Evolutionary conservation across 768 basidiomycete genomes (phyloP).

Genomic region (Candolleomyces eurysporus): DNA sequence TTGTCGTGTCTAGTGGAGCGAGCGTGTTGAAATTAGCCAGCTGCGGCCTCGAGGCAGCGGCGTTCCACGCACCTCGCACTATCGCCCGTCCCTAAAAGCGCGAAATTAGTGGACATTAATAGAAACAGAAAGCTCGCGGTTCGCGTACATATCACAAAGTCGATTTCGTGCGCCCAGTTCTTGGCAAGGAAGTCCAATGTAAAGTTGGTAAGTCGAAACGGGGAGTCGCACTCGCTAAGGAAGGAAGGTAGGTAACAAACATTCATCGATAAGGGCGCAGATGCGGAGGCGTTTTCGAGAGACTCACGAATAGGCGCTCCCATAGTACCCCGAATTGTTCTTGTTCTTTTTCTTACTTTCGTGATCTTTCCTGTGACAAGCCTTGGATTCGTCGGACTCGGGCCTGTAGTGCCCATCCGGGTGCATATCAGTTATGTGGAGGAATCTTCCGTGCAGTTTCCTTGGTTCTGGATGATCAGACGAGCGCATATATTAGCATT

Average conservation of each 20-base stretch:
- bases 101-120: not conserved
- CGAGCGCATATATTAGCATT: not conserved
- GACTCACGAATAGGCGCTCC: constrained; percentile 63
- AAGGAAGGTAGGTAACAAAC: constrained; percentile 10
- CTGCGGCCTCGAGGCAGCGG: not conserved
- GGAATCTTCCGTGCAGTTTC: constrained; percentile 67
- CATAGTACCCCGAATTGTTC: constrained; percentile 54
- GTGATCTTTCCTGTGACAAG: constrained; percentile 65
- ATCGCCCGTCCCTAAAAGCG: constrained; percentile 69
- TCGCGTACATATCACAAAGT: constrained; percentile 82
- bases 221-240: constrained; percentile 76
- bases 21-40: not conserved
- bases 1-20: constrained; percentile 67
- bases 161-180: constrained; percentile 80
- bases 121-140: constrained; percentile 5
- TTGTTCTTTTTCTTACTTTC: constrained; percentile 47
- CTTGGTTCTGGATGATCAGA: constrained; percentile 32
- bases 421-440: constrained; percentile 85
- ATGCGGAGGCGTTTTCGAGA: no score
- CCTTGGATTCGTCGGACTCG: constrained; percentile 51
- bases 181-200: constrained; percentile 79
- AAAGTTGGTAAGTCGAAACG: constrained; percentile 71
- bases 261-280: no score
- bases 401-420: constrained; percentile 67
- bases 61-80: constrained; percentile 52